Evolutionary conservation across 2,329 filamentous ascomycete genomes (phyloP), one percentile per base, ranked within the genome.

Genomic region (Fusarium incarnatum): DNA sequence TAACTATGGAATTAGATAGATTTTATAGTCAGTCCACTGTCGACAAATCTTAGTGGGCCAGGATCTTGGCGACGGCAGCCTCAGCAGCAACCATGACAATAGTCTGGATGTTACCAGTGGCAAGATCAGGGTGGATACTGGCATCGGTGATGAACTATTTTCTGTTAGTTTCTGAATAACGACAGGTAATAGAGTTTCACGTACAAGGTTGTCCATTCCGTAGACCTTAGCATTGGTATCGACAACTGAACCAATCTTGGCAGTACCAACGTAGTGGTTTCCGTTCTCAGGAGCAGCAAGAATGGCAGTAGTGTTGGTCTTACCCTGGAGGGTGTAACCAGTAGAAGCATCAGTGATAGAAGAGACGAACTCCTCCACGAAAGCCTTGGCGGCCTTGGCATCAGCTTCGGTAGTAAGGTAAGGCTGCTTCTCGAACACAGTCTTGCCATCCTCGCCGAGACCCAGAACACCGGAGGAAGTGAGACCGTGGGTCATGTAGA

Each of bases 121-220:
- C 84, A 61, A 91, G 86, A 63, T 90, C 90, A 0, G 91, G 90
- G 80, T 91, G 90, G 74, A 92, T 89, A 65, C 85, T 86, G 2
- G 87, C 89, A 74, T 92, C 89, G 5, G 91, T 86, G 18, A 91
- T 84, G 74, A 89, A 91, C 72, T 73, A 7, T 6, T 2, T 8
- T 13, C 10, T 32, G 40, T 54, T 23, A 61, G 44, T 22, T 5
- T 8, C 5, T 15, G 4, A 11, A 2, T 7, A 8, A n/a, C 18
- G 32, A 12, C 34, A 3, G 10, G 6, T 37, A 4, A 4, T n/a
- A 3, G 6, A 23, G 6, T 2, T 27, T 1, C 0, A 60, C 69
- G 55, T 69, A 73, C 71, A 46, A 91, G 80, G 78, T 91, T 91
- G 72, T 91, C 87, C 2, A 86, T 91, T 57, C 89, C 89, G 68